A percentile compares a stretch with the other conserved stretches of the same genome.
Evolutionary conservation across 768 basidiomycete genomes (phyloP).

Genomic region (Suillus brevipes): DNA sequence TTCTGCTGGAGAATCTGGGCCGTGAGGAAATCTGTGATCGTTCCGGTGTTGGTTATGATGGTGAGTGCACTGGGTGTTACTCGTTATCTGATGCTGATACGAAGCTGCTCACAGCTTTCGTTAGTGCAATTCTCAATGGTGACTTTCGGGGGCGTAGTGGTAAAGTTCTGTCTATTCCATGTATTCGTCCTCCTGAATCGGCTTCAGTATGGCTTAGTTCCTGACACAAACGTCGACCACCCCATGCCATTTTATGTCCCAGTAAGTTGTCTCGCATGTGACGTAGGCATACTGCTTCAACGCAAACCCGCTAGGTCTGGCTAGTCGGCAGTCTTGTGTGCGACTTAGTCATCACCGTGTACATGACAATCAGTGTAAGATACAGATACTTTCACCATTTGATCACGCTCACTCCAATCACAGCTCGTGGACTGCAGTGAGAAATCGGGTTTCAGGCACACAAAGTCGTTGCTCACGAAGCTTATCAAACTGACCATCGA

Average conservation of each 20-base stretch:
- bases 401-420: background rate
- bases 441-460: constrained; percentile 6
- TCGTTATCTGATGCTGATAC: background rate
- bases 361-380: constrained; percentile 18
- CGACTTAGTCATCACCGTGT: constrained; percentile 21
- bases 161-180: background rate
- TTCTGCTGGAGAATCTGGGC: constrained; percentile 24
- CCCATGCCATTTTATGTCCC: constrained; percentile 14
- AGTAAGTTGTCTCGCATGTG: background rate
- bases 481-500: constrained; percentile 26
- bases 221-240: constrained; percentile 1
- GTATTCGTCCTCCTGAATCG: background rate
- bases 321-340: constrained; percentile 21
- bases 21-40: constrained; percentile 2
- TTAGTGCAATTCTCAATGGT: constrained; percentile 23
- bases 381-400: background rate
- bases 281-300: background rate
- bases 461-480: constrained; percentile 8
- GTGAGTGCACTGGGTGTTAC: constrained; percentile 9
- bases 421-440: constrained; percentile 19
- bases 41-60: constrained; percentile 17
- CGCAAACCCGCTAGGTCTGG: constrained; percentile 18
- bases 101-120: constrained; percentile 17
- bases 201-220: constrained; percentile 12
- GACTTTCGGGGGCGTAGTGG: constrained; percentile 9